These are phyloP conservation scores for Cytidiella melzeri DNA, from an alignment of 768 basidiomycete species.

Conservation along the genomic window DNA sequence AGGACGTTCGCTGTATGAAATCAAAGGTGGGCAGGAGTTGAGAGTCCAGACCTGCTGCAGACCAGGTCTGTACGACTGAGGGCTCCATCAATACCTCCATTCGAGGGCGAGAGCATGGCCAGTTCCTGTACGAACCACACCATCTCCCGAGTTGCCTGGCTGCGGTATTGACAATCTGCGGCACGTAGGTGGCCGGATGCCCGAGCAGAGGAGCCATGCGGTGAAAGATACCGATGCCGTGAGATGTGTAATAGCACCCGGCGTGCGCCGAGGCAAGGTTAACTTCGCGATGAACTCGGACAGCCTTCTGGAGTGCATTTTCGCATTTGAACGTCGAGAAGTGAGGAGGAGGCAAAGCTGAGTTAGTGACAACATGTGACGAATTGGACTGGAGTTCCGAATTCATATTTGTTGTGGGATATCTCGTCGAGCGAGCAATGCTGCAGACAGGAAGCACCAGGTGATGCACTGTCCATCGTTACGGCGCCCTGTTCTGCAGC, in stretches of 20 bases:
- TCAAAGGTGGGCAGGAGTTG: no score
- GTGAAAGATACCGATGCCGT: conserved; percentile 9
- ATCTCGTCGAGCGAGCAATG: neutral
- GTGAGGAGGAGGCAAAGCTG: conserved; percentile 1
- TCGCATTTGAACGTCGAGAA: neutral
- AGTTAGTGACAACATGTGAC: conserved; percentile 6
- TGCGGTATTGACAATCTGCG: conserved; percentile 11
- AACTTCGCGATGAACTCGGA: neutral
- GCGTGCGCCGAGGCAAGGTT: neutral
- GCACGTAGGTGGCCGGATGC: conserved; percentile 11
- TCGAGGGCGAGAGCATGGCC: neutral
- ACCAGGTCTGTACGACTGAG: neutral
- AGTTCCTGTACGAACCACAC: neutral
- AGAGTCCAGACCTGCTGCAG: no score
- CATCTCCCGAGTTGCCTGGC: no score
- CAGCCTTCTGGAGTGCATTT: neutral
- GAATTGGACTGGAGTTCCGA: neutral
- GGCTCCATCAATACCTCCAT: neutral
- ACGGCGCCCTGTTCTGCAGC: neutral
- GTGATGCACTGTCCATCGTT: neutral
- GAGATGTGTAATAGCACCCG: neutral
- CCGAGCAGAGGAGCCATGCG: conserved; percentile 13
- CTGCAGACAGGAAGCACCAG: neutral
- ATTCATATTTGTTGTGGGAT: neutral
- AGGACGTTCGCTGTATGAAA: neutral